Conservation (phyloP, 345 rosid species). For the Syzygium grande region DNA sequence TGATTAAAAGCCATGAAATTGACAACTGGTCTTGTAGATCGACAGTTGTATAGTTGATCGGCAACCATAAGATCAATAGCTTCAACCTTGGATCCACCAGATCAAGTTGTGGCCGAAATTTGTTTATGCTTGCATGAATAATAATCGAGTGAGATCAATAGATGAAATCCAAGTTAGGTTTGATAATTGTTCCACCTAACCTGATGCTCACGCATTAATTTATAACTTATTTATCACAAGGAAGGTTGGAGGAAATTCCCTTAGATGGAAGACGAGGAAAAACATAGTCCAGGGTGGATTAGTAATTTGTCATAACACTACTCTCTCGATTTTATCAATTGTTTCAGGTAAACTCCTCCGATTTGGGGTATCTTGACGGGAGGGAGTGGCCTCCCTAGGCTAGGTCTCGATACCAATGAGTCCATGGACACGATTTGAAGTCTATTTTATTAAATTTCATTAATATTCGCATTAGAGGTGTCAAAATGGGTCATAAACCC, state of each 20-base stretch:
- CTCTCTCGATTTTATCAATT: not conserved
- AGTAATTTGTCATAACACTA: not conserved
- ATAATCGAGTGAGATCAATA: not conserved
- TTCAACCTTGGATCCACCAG: not conserved
- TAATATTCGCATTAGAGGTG: not conserved
- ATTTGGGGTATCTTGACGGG: not conserved
- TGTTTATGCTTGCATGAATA: not conserved
- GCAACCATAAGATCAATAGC: not conserved
- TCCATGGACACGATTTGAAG: not conserved
- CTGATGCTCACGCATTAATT: not conserved
- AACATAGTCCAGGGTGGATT: not conserved
- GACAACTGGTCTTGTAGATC: not conserved
- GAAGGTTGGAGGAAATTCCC: not conserved
- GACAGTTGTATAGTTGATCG: not conserved
- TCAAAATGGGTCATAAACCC: too few species aligned
- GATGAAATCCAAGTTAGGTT: not conserved
- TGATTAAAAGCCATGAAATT: not conserved
- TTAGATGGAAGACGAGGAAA: not conserved
- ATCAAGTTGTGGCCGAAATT: not conserved
- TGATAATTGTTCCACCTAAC: not conserved
- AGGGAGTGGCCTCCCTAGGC: not conserved
- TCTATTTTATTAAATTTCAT: not conserved
- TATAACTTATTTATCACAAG: not conserved
- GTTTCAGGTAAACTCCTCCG: not conserved
- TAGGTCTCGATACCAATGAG: not conserved